Percentiles rank a stretch among this genome's conserved stretches.
These are phyloP conservation scores for Camellia lanceoleosa DNA, from an alignment of 148 eudicot species.

Conservation along the genomic window DNA sequence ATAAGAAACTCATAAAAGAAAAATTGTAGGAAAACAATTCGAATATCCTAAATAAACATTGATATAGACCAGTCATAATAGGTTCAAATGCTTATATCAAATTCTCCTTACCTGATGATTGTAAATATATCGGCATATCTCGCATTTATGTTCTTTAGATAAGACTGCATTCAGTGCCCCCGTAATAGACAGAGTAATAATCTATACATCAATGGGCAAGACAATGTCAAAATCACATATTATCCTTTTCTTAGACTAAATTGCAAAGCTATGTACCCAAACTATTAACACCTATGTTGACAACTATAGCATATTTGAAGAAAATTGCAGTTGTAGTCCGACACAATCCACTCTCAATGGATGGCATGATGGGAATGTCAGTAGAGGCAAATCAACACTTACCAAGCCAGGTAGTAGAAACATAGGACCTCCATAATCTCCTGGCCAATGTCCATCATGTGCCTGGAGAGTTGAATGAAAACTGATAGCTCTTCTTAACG, in stretches of 20 bases:
- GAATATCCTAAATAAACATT: constrained; percentile 5
- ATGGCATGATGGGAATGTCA: constrained; percentile 5
- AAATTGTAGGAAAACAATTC: constrained; percentile 6
- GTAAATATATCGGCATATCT: constrained; percentile 92
- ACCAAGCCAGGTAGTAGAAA: constrained; percentile 94
- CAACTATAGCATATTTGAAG: background rate
- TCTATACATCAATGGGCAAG: constrained; percentile 38
- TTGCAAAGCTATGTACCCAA: background rate
- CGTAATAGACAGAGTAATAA: constrained; percentile 67
- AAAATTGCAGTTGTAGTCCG: background rate
- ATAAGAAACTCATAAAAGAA: background rate
- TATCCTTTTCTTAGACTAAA: constrained; percentile 12
- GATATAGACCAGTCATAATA: background rate
- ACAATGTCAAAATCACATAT: constrained; percentile 1
- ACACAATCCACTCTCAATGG: background rate
- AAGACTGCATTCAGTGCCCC: constrained; percentile 93
- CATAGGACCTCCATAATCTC: constrained; percentile 98
- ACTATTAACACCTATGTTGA: background rate
- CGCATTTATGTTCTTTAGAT: constrained; percentile 72
- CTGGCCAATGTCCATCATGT: constrained; percentile 97
- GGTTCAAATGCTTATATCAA: constrained; percentile 10
- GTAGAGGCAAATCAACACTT: constrained; percentile 18
- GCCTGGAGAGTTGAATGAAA: constrained; percentile 86
- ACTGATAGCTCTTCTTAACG: constrained; percentile 74
- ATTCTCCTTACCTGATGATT: constrained; percentile 75